Evolutionary conservation across 768 basidiomycete species (phyloP), one percentile per base, ranked within the genome.

Genomic region (Lactarius evosmus): DNA sequence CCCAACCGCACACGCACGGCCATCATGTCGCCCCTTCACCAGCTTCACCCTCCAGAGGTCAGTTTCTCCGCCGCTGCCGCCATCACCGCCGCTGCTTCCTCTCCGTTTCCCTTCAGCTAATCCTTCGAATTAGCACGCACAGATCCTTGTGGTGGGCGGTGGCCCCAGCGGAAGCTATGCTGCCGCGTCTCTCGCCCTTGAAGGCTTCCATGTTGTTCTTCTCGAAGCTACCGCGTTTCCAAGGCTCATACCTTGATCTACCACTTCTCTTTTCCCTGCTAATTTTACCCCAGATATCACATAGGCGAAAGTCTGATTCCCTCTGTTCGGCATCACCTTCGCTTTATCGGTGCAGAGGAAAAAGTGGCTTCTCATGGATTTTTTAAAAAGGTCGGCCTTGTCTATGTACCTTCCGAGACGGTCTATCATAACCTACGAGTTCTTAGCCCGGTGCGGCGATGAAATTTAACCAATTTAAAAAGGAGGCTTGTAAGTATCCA

Each of bases 161-260:
- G 85, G 85, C 17, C 85, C 85, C 0, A 81, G 78, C 7, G 85
- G 85, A 32, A 79, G 78, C 65, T 86, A 81, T 63, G 74, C 83
- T n/a, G 83, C 85, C 2, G 72, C 82, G 6, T 78, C 76, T 32
- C 78, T 87, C 6, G 82, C 82, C 11, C 74, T 79, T n/a, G 85
- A 87, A 69, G 84, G 84, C 4, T 69, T 83, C 52, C 77, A 83
- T 49, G 86, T 87, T 29, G 79, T 82, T 17, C 65, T 86, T 56
- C 71, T 86, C 25, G 85, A 87, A 69, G 77, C 80, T 17, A 76
- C 77, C 25, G 77, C 80, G 51, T 86, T 85, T 67, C 85, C 85
- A 44, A 74, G 86, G 82, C 82, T 70, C 41, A 69, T 63, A 6
- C 32, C n/a, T 34, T 33, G 14, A 16, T 51, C 56, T 32, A 32